Conservation (phyloP, 306 rosid species). For the Prunus padus region DNA sequence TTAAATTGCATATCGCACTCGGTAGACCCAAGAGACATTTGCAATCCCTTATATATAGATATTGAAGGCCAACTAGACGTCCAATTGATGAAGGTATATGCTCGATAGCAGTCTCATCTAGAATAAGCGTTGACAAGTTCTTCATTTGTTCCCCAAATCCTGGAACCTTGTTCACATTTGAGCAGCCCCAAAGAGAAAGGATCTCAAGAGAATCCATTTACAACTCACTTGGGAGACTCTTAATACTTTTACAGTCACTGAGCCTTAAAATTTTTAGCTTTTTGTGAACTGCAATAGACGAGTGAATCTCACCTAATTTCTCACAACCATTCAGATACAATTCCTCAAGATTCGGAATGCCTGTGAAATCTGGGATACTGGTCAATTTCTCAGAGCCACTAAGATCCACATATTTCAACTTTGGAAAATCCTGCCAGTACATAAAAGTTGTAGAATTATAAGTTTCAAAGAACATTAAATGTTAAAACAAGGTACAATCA, state of each 20-base stretch:
- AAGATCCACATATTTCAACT: conserved; percentile 5
- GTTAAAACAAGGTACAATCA: no score
- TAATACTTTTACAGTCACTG: background rate
- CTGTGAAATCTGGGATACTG: conserved; percentile 17
- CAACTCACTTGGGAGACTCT: background rate
- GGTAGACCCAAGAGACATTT: no score
- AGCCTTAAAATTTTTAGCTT: background rate
- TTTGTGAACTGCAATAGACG: background rate
- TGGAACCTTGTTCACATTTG: no score
- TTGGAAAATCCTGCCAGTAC: conserved; percentile 6
- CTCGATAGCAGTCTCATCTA: no score
- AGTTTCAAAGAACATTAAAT: background rate
- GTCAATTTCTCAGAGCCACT: background rate
- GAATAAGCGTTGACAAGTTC: no score
- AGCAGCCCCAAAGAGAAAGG: background rate
- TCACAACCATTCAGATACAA: background rate
- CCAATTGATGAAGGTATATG: no score
- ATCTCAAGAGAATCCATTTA: conserved; percentile 1
- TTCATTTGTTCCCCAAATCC: no score
- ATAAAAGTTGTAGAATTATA: background rate
- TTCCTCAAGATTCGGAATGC: background rate
- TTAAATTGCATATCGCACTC: no score
- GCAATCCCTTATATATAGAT: no score
- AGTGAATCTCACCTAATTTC: conserved; percentile 9
- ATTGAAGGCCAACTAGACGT: no score